Evolutionary conservation across 2,329 filamentous ascomycete species (phyloP).

Genomic region (Cadophora sp.): DNA sequence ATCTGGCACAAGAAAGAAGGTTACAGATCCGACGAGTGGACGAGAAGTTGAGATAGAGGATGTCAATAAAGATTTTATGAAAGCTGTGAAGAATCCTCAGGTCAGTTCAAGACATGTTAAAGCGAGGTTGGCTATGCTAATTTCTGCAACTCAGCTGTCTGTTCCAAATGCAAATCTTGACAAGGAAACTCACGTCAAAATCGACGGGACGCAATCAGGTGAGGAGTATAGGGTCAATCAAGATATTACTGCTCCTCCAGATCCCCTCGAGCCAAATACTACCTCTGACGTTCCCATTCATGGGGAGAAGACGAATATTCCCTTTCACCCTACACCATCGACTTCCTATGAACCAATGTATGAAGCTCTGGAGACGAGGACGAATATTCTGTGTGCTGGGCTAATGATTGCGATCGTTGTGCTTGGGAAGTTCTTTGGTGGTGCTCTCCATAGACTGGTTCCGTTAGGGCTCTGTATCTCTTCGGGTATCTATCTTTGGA

Average conservation of each 20-base stretch:
- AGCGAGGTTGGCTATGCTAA: background rate
- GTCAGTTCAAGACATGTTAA: slow-evolving; percentile 50
- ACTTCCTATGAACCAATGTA: slow-evolving; percentile 93
- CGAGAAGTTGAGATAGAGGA: slow-evolving; percentile 87
- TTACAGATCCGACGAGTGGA: slow-evolving; percentile 89
- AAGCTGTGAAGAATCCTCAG: slow-evolving; percentile 73
- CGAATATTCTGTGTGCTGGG: slow-evolving; percentile 71
- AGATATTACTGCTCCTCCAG: slow-evolving; percentile 89
- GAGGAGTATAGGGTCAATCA: slow-evolving; percentile 85
- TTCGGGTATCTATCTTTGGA: slow-evolving; percentile 86
- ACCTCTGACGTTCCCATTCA: slow-evolving; percentile 96
- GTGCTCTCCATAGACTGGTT: slow-evolving; percentile 76
- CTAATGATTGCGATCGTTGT: slow-evolving; percentile 79
- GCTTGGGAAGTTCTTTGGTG: slow-evolving; percentile 81
- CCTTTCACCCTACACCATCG: slow-evolving; percentile 93
- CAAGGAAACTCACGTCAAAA: slow-evolving; percentile 75
- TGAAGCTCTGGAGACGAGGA: slow-evolving; percentile 74
- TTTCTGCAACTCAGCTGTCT: slow-evolving; percentile 61
- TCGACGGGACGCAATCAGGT: slow-evolving; percentile 72
- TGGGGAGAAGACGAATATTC: slow-evolving; percentile 93
- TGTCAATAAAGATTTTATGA: slow-evolving; percentile 72
- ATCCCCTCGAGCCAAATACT: slow-evolving; percentile 79
- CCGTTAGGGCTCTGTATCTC: slow-evolving; percentile 74
- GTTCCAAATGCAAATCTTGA: slow-evolving; percentile 90
- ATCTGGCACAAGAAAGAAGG: slow-evolving; percentile 59